Percentiles rank a stretch among this genome's conserved stretches.
These are phyloP conservation scores for Acanthamoeba polyphaga DNA, from an alignment of 208 protist species.

Conservation along the genomic window DNA sequence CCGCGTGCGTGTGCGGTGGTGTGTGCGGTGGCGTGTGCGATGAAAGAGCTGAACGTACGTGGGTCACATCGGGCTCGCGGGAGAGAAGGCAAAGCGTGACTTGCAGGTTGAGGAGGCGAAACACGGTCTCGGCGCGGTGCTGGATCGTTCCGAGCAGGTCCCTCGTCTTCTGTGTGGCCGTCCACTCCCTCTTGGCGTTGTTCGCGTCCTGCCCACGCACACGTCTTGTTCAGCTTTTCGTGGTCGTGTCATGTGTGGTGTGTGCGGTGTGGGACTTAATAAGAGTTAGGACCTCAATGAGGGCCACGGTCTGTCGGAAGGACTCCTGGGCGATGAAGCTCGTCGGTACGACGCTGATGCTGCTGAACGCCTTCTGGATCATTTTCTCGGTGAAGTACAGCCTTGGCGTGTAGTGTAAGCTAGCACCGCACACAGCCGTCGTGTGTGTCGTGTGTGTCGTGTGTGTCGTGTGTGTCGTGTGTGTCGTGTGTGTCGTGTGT, in stretches of 20 bases:
- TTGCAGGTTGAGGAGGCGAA: background rate
- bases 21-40: too few relatives aligned
- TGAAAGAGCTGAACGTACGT: background rate
- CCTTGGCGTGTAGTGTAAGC: background rate
- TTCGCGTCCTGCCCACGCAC: background rate
- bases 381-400: background rate
- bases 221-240: background rate
- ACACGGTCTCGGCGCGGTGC: background rate
- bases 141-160: background rate
- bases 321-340: background rate
- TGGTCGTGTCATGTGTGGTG: background rate
- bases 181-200: background rate
- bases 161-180: background rate
- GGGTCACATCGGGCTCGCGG: background rate
- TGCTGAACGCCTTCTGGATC: conserved; percentile 1
- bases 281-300: background rate
- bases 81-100: background rate
- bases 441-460: too few relatives aligned
- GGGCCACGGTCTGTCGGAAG: background rate
- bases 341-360: background rate
- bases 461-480: too few relatives aligned
- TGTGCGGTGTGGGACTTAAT: background rate
- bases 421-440: too few relatives aligned
- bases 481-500: too few relatives aligned
- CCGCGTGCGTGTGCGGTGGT: background rate